A percentile compares a stretch with the other conserved stretches of the same genome.
Conservation (phyloP, 2,329 filamentous ascomycete genomes). For the Claviceps digitariae region DNA sequence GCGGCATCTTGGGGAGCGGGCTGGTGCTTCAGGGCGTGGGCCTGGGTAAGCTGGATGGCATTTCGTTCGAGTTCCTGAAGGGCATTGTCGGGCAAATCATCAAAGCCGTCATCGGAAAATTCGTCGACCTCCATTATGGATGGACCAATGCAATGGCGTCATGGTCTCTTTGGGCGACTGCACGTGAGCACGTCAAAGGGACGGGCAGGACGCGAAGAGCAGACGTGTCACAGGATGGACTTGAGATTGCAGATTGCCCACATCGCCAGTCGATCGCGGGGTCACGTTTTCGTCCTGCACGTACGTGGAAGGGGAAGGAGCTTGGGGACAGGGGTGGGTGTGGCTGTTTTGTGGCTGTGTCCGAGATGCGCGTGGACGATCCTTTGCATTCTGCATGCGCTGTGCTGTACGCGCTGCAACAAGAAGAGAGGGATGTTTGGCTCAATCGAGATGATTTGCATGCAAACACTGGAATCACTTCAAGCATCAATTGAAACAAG, state of each 20-base stretch:
- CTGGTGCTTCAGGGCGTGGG: conserved; percentile 12
- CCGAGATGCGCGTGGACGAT: neutral
- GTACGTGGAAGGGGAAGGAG: neutral
- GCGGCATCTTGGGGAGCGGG: conserved; percentile 10
- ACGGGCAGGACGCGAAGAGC: neutral
- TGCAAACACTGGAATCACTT: too few species aligned
- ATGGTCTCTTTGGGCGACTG: conserved; percentile 4
- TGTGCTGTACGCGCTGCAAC: too few species aligned
- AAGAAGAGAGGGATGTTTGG: too few species aligned
- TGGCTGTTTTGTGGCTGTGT: neutral
- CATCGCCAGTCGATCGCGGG: conserved; percentile 7
- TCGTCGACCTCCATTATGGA: conserved; percentile 34
- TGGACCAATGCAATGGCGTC: conserved; percentile 7
- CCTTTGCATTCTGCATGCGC: neutral
- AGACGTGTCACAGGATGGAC: neutral
- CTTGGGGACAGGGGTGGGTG: neutral
- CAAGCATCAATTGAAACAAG: too few species aligned
- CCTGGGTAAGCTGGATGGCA: conserved; percentile 48
- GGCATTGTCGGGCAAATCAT: conserved; percentile 42
- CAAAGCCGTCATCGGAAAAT: conserved; percentile 51
- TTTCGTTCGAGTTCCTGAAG: conserved; percentile 50
- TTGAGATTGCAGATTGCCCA: neutral
- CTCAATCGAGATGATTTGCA: too few species aligned
- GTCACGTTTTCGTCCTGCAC: conserved; percentile 3
- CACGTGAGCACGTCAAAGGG: neutral